Conservation (phyloP, 1,284 basidiomycete genomes). For the Tilletia indica region DNA sequence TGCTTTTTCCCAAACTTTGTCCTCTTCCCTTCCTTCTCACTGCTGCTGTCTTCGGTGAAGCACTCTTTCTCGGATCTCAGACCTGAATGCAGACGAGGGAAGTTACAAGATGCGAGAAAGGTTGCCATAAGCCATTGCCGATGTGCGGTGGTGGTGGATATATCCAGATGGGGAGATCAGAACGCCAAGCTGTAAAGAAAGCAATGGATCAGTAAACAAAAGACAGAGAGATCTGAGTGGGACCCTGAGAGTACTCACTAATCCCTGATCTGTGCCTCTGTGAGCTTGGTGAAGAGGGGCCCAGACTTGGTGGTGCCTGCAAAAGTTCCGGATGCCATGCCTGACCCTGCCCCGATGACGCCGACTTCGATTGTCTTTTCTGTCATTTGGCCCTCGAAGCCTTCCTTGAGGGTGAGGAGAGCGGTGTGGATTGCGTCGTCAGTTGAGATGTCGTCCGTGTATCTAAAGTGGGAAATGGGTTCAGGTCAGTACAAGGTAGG, state of each 20-base stretch:
- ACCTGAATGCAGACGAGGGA: no score
- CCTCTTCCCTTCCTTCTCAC: neutral
- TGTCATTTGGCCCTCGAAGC: conserved; percentile 99
- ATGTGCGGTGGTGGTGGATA: no score
- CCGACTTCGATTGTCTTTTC: conserved; percentile 99
- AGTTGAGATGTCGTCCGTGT: conserved; percentile 97
- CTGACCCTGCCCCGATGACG: conserved; percentile 62
- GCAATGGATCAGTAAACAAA: neutral
- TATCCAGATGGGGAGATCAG: neutral
- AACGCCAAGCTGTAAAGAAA: conserved; percentile 11
- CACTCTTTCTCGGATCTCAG: no score
- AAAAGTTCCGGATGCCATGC: conserved; percentile 53
- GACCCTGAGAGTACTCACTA: conserved; percentile 30
- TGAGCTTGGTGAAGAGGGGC: conserved; percentile 49
- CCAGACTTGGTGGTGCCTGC: conserved; percentile 32
- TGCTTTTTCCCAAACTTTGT: neutral
- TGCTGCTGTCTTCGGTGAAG: no score
- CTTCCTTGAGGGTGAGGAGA: conserved; percentile 96
- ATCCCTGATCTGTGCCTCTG: conserved; percentile 46
- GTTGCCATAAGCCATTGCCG: no score
- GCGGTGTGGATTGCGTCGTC: conserved; percentile 99
- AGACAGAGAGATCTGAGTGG: neutral
- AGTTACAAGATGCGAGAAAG: no score
- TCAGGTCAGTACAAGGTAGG: no score
- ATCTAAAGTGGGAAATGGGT: conserved; percentile 61